Percentiles rank a stretch among this genome's conserved stretches.
Evolutionary conservation across 2,329 filamentous ascomycete species (phyloP).

Genomic region (Teratosphaeria epicoccoides): DNA sequence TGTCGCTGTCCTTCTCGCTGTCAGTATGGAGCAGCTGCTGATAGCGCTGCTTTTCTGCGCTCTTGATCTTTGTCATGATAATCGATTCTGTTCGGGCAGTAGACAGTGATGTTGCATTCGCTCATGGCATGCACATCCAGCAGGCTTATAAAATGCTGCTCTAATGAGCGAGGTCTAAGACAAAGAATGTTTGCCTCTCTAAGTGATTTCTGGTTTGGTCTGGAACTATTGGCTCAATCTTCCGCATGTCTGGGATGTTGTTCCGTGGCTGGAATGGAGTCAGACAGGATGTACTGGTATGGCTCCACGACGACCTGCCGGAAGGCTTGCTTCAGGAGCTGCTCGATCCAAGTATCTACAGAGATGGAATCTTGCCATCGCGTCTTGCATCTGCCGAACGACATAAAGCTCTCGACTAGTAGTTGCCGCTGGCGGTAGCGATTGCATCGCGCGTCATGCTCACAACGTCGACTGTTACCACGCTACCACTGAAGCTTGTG

Average conservation of each 20-base stretch:
- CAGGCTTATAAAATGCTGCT: not conserved
- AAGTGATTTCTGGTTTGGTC: too few species aligned
- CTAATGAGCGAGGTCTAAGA: not conserved
- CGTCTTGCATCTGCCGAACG: not conserved
- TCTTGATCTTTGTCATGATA: not conserved
- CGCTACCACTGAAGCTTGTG: conserved; percentile 9
- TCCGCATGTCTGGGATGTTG: not conserved
- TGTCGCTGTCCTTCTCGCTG: not conserved
- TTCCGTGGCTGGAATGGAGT: too few species aligned
- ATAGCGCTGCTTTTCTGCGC: not conserved
- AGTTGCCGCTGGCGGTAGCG: conserved; percentile 14
- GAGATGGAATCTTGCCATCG: not conserved
- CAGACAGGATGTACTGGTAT: too few species aligned
- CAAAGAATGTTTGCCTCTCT: not conserved
- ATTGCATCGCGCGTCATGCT: conserved; percentile 10
- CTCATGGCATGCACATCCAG: too few species aligned
- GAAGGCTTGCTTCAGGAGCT: too few species aligned
- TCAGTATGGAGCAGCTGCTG: not conserved
- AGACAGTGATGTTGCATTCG: not conserved
- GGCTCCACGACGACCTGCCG: too few species aligned
- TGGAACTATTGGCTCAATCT: not conserved
- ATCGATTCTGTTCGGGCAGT: not conserved
- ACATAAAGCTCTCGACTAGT: not conserved
- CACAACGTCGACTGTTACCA: conserved; percentile 14
- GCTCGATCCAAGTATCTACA: not conserved